Base-by-base conservation (phyloP, 495 filamentous ascomycete genomes). In the Trichoderma parareesei region DNA sequence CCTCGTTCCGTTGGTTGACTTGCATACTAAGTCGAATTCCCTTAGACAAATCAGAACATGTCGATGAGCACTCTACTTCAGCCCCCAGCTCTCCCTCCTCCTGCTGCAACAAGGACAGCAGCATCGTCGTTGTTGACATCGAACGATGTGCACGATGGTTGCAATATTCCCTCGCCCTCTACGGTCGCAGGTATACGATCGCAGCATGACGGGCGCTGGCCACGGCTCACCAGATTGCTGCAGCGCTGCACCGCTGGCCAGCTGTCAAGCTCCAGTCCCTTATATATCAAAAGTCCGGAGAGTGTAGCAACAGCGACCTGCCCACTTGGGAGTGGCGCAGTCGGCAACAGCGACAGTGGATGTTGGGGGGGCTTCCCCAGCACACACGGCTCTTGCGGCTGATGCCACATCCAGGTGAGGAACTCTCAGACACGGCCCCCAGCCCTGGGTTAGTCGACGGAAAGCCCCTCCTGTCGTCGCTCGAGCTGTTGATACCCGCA, bases 341-440 rank as follows among this genome's bases (percentile, higher is more conserved):
- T 49, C n/a, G 46, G 46, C n/a, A 20, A 49, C 6, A 27, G 14
- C 9, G 7, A 18, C 4, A 9, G n/a, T 49, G 16, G 7, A 14
- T 14, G 7, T 18, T 27, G 46, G 7, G 46, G 8, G 46, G 46
- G 46, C 46, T 18, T 6, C 8, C n/a, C 20, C 46, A 27, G 46
- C 7, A 18, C 5, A 3, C 16, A 18, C 46, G 16, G 46, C n/a
- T 18, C n/a, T 27, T 49, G 0, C 46, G 46, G 16, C 46, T 4
- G 5, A 7, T 6, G 16, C 46, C n/a, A 20, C 46, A 5, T 5
- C 46, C 46, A 49, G 14, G 14, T 49, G 16, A n/a, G 46, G 46
- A 49, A 49, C 16, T 49, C 46, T 49, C 46, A 49, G 46, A 49
- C 46, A 49, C 46, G 46, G 46, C 46, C 46, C 46, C 46, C 46